Evolutionary conservation across 1,284 basidiomycete genomes (phyloP).

Genomic region (Malassezia arunalokei): DNA sequence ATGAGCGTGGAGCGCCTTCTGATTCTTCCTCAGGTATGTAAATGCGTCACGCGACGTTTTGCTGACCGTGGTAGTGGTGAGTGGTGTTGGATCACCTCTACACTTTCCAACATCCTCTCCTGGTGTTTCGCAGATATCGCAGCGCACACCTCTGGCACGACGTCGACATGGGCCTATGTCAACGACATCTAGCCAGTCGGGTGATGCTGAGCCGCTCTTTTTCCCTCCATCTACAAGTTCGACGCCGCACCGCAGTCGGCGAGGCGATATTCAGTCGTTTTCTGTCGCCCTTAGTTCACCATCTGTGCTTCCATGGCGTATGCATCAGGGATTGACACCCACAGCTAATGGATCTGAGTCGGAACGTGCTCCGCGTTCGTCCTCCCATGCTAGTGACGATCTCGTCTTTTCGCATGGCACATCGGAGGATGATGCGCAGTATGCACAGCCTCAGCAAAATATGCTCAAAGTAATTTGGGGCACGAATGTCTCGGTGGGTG

Average conservation of each 20-base stretch:
- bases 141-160: slow-evolving; percentile 16
- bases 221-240: slow-evolving; percentile 38
- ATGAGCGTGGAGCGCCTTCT: slow-evolving; percentile 13
- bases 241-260: slow-evolving; percentile 31
- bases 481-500: slow-evolving; percentile 76
- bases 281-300: neutral
- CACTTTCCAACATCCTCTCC: slow-evolving; percentile 40
- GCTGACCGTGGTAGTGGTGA: neutral
- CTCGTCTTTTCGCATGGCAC: slow-evolving; percentile 33
- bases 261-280: slow-evolving; percentile 41
- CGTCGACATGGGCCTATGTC: slow-evolving; percentile 17
- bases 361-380: slow-evolving; percentile 38
- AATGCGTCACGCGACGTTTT: neutral
- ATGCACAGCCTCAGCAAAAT: slow-evolving; percentile 49
- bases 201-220: slow-evolving; percentile 35
- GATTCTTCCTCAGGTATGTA: slow-evolving; percentile 22
- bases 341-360: neutral
- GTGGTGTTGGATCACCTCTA: slow-evolving; percentile 24
- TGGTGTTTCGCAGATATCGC: slow-evolving; percentile 22
- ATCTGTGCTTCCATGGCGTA: neutral
- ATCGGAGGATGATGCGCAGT: slow-evolving; percentile 11
- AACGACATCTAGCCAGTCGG: slow-evolving; percentile 23
- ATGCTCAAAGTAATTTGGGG: slow-evolving; percentile 81
- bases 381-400: slow-evolving; percentile 65
- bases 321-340: neutral